phyloP scores from a whole-genome alignment of 2,329 filamentous ascomycete species.

The Trichoderma hamatum region DNA sequence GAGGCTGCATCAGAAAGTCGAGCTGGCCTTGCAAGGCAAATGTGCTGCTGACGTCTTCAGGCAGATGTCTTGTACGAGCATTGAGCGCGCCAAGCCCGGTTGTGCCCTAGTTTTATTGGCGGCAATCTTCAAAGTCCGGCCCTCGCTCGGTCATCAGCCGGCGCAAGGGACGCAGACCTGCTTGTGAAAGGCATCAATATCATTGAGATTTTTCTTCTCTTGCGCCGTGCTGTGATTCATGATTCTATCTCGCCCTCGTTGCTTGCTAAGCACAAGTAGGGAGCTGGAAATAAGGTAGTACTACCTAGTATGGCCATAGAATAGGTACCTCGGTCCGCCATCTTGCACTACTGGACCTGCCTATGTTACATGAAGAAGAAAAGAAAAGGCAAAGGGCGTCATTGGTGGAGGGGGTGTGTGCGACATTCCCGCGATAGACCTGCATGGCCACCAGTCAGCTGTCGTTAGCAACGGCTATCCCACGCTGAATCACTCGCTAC shows the following conservation, averaged over 20 bases:
- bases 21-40: constrained; percentile 24
- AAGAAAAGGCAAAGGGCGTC: background rate
- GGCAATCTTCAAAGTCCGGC: background rate
- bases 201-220: background rate
- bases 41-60: constrained; percentile 14
- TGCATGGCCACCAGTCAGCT: constrained; percentile 25
- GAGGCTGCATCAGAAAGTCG: background rate
- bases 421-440: constrained; percentile 22
- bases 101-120: background rate
- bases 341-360: background rate
- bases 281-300: background rate
- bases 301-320: background rate
- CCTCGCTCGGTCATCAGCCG: constrained; percentile 17
- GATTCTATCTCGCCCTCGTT: background rate
- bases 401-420: constrained; percentile 24
- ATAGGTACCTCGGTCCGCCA: background rate
- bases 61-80: constrained; percentile 1
- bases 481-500: constrained; percentile 16
- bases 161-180: background rate
- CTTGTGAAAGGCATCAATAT: background rate
- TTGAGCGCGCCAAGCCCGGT: background rate
- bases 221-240: background rate
- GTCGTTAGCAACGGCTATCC: constrained; percentile 17
- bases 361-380: background rate
- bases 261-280: background rate